phyloP scores from a whole-genome alignment of 768 basidiomycete genomes.

The Albatrellus ellisii region DNA sequence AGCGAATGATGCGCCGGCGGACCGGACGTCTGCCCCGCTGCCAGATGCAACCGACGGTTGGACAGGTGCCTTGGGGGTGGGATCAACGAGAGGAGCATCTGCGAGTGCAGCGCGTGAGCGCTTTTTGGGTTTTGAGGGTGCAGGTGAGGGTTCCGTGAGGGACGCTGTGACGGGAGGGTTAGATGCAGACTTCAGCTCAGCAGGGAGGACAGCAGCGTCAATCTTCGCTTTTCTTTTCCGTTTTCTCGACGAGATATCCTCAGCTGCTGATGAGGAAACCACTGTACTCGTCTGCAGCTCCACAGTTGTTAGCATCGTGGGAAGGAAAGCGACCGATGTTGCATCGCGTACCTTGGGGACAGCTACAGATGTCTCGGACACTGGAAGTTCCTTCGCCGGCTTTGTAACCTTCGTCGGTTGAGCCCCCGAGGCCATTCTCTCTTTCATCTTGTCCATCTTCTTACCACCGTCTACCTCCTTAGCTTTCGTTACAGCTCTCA shows the following conservation, averaged over 20 bases:
- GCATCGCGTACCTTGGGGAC: background rate
- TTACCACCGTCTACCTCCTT: conserved; percentile 14
- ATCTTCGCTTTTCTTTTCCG: background rate
- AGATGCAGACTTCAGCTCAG: background rate
- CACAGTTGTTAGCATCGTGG: no score
- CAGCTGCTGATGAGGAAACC: no score
- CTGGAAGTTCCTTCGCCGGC: conserved; percentile 1
- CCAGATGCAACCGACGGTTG: conserved; percentile 1
- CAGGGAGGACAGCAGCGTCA: background rate
- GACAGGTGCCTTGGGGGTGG: no score
- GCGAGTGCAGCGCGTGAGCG: background rate
- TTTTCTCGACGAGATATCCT: no score
- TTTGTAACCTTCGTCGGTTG: conserved; percentile 22
- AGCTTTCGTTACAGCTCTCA: conserved; percentile 17
- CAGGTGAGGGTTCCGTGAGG: background rate
- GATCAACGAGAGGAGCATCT: no score
- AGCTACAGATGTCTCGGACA: background rate
- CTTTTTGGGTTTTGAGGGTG: background rate
- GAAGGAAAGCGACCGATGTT: background rate
- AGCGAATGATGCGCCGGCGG: background rate
- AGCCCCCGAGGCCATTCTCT: conserved; percentile 24
- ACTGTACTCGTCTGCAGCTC: no score
- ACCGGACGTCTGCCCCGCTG: conserved; percentile 7
- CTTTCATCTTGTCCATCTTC: conserved; percentile 12
- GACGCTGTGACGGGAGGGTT: background rate